Evolutionary conservation across 208 protist species (phyloP), one percentile per base, ranked within the genome.

Genomic region (Herpetomonas samuelpessoai): DNA sequence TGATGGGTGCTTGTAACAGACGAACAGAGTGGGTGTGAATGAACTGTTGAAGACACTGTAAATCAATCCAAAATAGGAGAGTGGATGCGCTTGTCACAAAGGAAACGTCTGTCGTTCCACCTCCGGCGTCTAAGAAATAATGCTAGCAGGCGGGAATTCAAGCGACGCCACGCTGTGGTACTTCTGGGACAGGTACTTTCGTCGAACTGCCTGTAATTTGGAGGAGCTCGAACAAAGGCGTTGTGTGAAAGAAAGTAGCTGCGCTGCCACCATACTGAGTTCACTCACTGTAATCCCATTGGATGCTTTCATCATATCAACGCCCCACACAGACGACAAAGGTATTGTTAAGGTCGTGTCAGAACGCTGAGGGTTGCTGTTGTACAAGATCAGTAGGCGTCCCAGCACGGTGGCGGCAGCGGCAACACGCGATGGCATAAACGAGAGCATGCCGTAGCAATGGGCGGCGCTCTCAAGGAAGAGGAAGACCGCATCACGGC

Each of bases 401-500:
- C 68, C 86, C 21, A 88, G 58, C n/a, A 93, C 57, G 53, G 88
- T 57, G 27, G 78, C 67, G 10, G 82, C 74, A 22, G 75, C 77
- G 1, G 82, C 82, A 31, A 89, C 75, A 2, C 73, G 71, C 9
- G 86, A 93, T 16, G 86, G 86, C 16, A 90, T 51, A 57, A 74
- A 88, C 30, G 71, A 54, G 22, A 93, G 47, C 30, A 93, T 59
- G 14, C 67, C 59, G 66, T 90, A 88, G 48, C 61, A 80, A 55
- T 90, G 86, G 2, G 82, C 74, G 1, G 86, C 70, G 22, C 75
- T 86, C 52, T 93, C 86, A 7, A 90, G 57, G 68, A 88, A 88
- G 59, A 90, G 68, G 64, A 86, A 79, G 0, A 70, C 51, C 0
- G 80, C 82, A 62, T 86, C 63, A 27, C 71, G 71, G 2, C 78